Percentiles rank a stretch among this genome's conserved stretches.
Conservation (phyloP, 2,329 filamentous ascomycete species). For the Botrytis galanthina region DNA sequence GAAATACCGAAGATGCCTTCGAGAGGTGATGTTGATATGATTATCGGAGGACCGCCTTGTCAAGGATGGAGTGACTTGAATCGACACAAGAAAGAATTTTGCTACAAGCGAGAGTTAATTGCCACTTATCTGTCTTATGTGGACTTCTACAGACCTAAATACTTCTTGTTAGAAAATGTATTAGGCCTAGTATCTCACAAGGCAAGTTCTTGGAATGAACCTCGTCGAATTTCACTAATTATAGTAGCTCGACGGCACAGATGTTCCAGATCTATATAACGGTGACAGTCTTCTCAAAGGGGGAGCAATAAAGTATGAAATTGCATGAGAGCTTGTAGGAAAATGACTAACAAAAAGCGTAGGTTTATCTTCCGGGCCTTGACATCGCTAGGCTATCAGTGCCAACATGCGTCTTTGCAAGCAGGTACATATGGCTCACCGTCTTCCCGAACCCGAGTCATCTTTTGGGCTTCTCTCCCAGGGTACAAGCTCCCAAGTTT, state of each 20-base stretch:
- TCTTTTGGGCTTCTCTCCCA: conserved; percentile 27
- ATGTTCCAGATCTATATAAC: too few relatives aligned
- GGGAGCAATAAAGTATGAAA: too few relatives aligned
- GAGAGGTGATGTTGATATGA: conserved; percentile 24
- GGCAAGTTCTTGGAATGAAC: too few relatives aligned
- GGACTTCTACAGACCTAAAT: conserved; percentile 31
- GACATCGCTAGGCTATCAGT: conserved; percentile 29
- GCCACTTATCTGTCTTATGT: conserved; percentile 27
- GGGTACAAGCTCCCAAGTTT: conserved; percentile 25
- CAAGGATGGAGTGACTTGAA: conserved; percentile 25
- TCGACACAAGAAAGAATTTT: too few relatives aligned
- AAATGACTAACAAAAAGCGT: not conserved
- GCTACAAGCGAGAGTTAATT: too few relatives aligned
- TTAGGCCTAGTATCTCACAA: too few relatives aligned
- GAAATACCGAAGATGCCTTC: conserved; percentile 17
- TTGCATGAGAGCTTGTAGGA: too few relatives aligned
- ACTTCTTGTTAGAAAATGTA: conserved; percentile 34
- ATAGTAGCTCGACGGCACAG: too few relatives aligned
- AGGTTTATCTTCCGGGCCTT: conserved; percentile 29
- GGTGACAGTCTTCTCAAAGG: too few relatives aligned
- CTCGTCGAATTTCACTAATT: too few relatives aligned
- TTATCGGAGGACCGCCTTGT: conserved; percentile 26
- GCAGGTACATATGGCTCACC: conserved; percentile 24
- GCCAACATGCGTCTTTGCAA: conserved; percentile 25
- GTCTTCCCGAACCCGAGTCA: conserved; percentile 23